Conservation (phyloP, 768 basidiomycete species). For the Tricholoma matsutake region DNA sequence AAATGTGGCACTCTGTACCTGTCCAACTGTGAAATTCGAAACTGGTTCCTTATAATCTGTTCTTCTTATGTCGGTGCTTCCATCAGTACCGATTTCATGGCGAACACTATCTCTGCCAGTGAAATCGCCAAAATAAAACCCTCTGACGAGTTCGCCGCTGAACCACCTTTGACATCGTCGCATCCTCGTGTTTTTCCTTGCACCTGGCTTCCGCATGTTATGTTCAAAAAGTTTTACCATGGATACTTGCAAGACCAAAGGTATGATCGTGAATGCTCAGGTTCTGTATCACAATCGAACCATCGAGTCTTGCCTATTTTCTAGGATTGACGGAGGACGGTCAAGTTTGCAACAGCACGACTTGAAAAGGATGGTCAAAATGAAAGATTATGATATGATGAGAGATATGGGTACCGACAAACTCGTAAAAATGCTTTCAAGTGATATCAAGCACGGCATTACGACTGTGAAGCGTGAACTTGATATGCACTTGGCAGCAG, state of each 20-base stretch:
- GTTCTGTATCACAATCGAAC: background rate
- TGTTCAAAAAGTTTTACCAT: background rate
- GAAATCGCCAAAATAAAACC: background rate
- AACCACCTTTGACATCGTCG: slow-evolving; percentile 6
- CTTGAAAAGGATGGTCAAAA: background rate
- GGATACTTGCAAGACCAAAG: background rate
- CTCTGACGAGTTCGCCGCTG: slow-evolving; percentile 1
- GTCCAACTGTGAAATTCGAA: background rate
- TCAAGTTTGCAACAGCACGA: slow-evolving; percentile 11
- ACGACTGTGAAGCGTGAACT: background rate
- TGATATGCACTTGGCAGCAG: background rate
- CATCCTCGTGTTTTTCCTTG: slow-evolving; percentile 5
- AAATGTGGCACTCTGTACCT: background rate
- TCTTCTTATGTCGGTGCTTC: background rate
- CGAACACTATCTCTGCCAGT: background rate
- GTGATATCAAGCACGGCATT: background rate
- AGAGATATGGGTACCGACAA: background rate
- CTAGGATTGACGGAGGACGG: background rate
- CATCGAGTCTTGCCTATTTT: background rate
- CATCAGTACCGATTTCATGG: background rate
- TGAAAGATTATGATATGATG: background rate
- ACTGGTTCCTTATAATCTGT: background rate
- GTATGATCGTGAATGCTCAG: background rate
- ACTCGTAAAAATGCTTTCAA: background rate
- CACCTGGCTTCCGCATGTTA: background rate